These are phyloP conservation scores for Penicillium longicatenatum DNA, from an alignment of 495 filamentous ascomycete species.

Conservation along the genomic window DNA sequence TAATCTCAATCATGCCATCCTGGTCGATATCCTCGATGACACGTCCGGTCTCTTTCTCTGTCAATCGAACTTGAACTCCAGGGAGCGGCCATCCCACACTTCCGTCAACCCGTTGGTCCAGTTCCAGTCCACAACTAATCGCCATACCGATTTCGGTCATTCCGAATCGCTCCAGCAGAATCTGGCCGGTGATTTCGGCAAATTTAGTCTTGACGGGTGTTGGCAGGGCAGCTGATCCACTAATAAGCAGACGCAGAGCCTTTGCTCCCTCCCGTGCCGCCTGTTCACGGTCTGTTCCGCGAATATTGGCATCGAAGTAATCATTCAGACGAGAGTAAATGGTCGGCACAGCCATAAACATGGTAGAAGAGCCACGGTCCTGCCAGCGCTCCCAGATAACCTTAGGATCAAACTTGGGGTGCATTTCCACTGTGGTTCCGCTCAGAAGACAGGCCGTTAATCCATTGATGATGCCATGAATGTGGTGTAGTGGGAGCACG, in stretches of 20 bases:
- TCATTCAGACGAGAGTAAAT: conserved; percentile 50
- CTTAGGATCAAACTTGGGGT: conserved; percentile 46
- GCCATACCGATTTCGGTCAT: conserved; percentile 54
- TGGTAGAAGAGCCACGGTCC: conserved; percentile 38
- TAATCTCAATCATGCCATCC: conserved; percentile 50
- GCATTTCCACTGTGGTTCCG: conserved; percentile 46
- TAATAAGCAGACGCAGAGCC: conserved; percentile 41
- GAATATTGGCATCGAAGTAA: conserved; percentile 46
- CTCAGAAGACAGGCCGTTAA: conserved; percentile 40
- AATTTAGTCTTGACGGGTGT: conserved; percentile 45
- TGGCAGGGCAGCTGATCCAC: conserved; percentile 47
- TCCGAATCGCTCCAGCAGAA: conserved; percentile 46
- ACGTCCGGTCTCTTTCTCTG: conserved; percentile 41
- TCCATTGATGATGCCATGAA: conserved; percentile 49
- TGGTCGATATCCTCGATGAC: conserved; percentile 35
- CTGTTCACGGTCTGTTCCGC: conserved; percentile 39
- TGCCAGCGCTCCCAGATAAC: conserved; percentile 48
- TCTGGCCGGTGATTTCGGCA: conserved; percentile 43
- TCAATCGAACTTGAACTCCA: conserved; percentile 44
- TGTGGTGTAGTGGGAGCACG: conserved; percentile 48
- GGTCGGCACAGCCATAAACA: conserved; percentile 51
- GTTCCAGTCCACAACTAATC: conserved; percentile 44
- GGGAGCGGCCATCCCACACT: conserved; percentile 51
- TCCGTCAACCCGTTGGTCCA: conserved; percentile 41
- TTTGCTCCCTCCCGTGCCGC: conserved; percentile 34